Evolutionary conservation across 257 asterid genomes (phyloP).

Genomic region (Solanum medicagineum): DNA sequence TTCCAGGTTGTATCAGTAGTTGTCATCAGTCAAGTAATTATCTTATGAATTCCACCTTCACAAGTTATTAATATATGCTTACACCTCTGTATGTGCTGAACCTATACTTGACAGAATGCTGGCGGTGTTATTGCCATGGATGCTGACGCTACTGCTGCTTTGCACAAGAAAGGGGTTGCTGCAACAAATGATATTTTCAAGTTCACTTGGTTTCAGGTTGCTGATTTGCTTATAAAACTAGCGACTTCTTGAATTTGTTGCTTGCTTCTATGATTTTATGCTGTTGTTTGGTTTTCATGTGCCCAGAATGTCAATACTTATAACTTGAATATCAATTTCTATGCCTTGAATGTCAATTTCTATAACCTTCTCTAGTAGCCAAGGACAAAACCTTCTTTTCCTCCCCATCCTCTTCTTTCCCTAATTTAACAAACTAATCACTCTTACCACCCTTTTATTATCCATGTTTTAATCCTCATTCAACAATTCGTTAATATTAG

Average conservation of each 20-base stretch:
- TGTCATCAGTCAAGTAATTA: not conserved
- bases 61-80: not conserved
- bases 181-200: constrained; percentile 73
- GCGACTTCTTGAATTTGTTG: not conserved
- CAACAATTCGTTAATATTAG: not conserved
- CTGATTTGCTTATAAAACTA: not conserved
- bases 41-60: not conserved
- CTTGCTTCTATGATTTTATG: not conserved
- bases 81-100: not conserved
- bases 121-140: constrained; percentile 77
- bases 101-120: constrained; percentile 38
- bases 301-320: no score
- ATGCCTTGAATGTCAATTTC: not conserved
- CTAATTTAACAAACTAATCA: not conserved
- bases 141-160: constrained; percentile 80
- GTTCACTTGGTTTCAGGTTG: constrained; percentile 81
- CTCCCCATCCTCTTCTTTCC: not conserved
- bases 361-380: not conserved
- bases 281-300: not conserved
- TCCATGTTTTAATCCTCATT: not conserved
- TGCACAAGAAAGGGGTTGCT: constrained; percentile 68
- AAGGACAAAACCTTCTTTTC: not conserved
- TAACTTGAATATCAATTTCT: not conserved
- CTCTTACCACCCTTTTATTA: not conserved
- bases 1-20: not conserved